Percentiles rank a stretch among this genome's conserved stretches.
Evolutionary conservation across 169 alveolate genomes (phyloP).

Genomic region (Neospora caninum): DNA sequence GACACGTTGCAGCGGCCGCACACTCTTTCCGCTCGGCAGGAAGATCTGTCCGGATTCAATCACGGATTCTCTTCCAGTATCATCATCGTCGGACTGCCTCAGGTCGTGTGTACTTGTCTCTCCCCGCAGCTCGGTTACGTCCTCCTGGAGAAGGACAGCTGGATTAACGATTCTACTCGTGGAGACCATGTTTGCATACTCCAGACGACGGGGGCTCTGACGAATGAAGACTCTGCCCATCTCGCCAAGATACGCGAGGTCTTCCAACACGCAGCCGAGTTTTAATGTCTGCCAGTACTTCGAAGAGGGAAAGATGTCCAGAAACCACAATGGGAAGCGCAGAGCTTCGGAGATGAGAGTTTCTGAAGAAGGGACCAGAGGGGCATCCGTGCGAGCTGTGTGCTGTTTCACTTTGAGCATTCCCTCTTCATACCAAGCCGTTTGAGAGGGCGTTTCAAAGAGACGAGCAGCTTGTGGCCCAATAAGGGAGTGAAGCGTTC

Average conservation of each 20-base stretch:
- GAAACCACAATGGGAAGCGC: slow-evolving; percentile 30
- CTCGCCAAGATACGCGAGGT: neutral
- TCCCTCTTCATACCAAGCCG: slow-evolving; percentile 35
- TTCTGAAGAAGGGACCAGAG: neutral
- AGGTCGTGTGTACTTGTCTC: neutral
- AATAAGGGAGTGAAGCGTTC: slow-evolving; percentile 23
- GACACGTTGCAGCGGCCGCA: slow-evolving; percentile 23
- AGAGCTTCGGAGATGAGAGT: slow-evolving; percentile 13
- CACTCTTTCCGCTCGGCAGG: slow-evolving; percentile 7
- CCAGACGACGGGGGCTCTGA: neutral
- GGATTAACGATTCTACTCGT: neutral
- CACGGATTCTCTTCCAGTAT: neutral
- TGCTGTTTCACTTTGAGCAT: neutral
- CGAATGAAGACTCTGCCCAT: slow-evolving; percentile 28
- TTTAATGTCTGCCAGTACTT: slow-evolving; percentile 11
- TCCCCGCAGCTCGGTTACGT: neutral
- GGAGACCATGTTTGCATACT: neutral
- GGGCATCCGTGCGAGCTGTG: neutral
- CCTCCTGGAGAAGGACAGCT: neutral
- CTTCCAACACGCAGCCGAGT: slow-evolving; percentile 33
- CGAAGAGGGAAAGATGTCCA: slow-evolving; percentile 21
- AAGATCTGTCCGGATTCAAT: neutral
- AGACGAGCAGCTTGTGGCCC: slow-evolving; percentile 33
- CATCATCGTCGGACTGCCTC: neutral
- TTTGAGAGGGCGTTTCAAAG: slow-evolving; percentile 21